Evolutionary conservation across 2,329 filamentous ascomycete genomes (phyloP).

Genomic region (Cercospora zeina): DNA sequence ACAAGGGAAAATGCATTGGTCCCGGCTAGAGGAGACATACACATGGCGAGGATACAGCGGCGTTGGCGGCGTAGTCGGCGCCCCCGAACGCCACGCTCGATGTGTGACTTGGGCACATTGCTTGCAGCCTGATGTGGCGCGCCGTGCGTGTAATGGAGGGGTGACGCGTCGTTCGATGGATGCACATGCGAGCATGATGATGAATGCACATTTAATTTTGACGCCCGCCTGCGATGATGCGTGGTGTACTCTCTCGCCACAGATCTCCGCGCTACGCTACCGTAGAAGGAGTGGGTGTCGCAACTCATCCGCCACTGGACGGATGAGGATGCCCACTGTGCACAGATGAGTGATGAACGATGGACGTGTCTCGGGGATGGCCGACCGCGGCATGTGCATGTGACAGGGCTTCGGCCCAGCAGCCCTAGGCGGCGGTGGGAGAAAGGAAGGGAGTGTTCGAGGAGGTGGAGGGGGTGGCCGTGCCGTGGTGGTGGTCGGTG

Average conservation of each 20-base stretch:
- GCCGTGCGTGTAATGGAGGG: neutral
- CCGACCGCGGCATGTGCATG: too few species aligned
- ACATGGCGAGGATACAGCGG: conserved; percentile 16
- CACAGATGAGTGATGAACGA: too few species aligned
- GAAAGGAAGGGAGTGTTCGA: neutral
- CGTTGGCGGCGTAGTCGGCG: conserved; percentile 12
- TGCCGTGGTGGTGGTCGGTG: neutral
- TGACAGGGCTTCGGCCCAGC: too few species aligned
- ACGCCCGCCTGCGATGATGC: neutral
- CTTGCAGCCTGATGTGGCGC: conserved; percentile 11
- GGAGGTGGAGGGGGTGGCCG: neutral
- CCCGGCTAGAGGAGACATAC: conserved; percentile 8
- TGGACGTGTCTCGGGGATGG: too few species aligned
- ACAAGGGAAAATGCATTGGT: conserved; percentile 15
- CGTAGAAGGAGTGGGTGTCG: too few species aligned
- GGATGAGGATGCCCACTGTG: too few species aligned
- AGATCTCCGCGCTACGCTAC: neutral
- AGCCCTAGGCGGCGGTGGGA: neutral
- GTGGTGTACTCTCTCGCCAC: neutral
- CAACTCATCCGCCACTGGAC: too few species aligned
- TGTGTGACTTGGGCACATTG: conserved; percentile 7
- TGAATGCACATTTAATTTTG: conserved; percentile 11
- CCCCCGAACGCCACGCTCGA: neutral
- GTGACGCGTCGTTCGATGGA: conserved; percentile 6
- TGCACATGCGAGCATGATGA: neutral